Evolutionary conservation across 495 filamentous ascomycete genomes (phyloP), one percentile per base, ranked within the genome.

Genomic region (Aspergillus avenaceus): DNA sequence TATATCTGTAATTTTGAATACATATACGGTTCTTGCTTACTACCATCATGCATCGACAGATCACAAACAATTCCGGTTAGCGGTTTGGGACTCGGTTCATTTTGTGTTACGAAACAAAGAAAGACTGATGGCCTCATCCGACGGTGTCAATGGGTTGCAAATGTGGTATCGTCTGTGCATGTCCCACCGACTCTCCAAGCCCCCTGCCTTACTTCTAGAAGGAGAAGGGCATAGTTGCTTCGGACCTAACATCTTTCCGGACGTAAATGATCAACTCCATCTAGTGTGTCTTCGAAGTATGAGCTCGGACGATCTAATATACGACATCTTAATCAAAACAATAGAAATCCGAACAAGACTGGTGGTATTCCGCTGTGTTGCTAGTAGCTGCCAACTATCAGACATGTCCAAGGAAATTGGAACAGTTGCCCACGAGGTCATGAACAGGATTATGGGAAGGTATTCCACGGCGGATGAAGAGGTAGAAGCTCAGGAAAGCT

Each of bases 141-240:
- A 41, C 14, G 54, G 54, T 4, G 6, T 16, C 9, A 32, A 37
- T 18, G 36, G 37, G 7, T 40, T 57, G 12, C 54, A 57, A 41
- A 50, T 58, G 50, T 58, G 55, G 55, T 53, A 53, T 40, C 55
- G 55, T 29, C 36, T 58, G 8, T 58, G 55, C 29, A 41, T 44
- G 23, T 58, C 55, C 4, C 55, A 58, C 36, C 23, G 55, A 34
- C 46, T 44, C 19, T 23, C 50, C 8, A 58, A 58, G 21, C 47
- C 55, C 22, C 55, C 55, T 18, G 46, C 55, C 1, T 13, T 58
- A 18, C 41, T 50, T 11, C 50, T 58, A 1, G 55, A 58, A 50
- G 55, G 55, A 4, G 49, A 50, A 23, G 55, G 55, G n/a, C 31
- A 11, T 16, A 58, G 50, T 50, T 31, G 41, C 2, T 50, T 43